A percentile compares a stretch with the other conserved stretches of the same genome.
Conservation (phyloP, 2,329 filamentous ascomycete genomes). For the Monilinia fructicola region DNA sequence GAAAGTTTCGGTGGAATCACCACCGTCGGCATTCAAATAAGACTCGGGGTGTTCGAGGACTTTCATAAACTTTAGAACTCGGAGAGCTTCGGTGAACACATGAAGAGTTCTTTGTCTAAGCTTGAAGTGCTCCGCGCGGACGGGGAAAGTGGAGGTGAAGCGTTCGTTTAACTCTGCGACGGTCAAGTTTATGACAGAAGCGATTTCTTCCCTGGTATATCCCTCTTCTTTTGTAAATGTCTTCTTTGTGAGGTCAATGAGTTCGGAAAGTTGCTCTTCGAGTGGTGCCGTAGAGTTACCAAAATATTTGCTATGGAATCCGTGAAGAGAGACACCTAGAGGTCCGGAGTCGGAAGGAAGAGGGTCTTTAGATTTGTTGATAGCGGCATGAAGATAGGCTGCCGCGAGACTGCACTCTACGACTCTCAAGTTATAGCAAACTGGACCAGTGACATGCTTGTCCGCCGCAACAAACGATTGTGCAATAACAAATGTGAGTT, state of each 20-base stretch:
- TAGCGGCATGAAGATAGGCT: constrained; percentile 58
- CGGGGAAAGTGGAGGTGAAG: constrained; percentile 85
- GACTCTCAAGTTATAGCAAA: constrained; percentile 95
- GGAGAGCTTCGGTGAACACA: constrained; percentile 84
- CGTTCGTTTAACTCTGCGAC: constrained; percentile 70
- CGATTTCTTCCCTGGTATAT: constrained; percentile 86
- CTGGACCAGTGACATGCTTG: constrained; percentile 89
- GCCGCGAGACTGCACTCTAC: constrained; percentile 94
- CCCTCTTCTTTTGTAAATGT: constrained; percentile 77
- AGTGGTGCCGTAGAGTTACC: constrained; percentile 43
- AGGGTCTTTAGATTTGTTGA: constrained; percentile 55
- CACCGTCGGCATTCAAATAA: constrained; percentile 33
- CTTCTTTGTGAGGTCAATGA: constrained; percentile 67
- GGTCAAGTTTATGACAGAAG: constrained; percentile 65
- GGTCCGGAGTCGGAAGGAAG: constrained; percentile 79
- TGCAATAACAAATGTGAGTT: constrained; percentile 88
- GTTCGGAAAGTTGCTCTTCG: constrained; percentile 67
- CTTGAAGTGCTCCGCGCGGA: constrained; percentile 83
- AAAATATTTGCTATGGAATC: constrained; percentile 84
- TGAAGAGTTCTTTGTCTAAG: constrained; percentile 85
- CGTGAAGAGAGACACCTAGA: constrained; percentile 77
- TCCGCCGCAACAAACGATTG: constrained; percentile 93
- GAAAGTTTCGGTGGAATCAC: constrained; percentile 54
- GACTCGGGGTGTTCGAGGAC: constrained; percentile 61
- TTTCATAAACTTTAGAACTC: constrained; percentile 79